Evolutionary conservation across 2,329 filamentous ascomycete genomes (phyloP).

Genomic region (Claviceps sp.): DNA sequence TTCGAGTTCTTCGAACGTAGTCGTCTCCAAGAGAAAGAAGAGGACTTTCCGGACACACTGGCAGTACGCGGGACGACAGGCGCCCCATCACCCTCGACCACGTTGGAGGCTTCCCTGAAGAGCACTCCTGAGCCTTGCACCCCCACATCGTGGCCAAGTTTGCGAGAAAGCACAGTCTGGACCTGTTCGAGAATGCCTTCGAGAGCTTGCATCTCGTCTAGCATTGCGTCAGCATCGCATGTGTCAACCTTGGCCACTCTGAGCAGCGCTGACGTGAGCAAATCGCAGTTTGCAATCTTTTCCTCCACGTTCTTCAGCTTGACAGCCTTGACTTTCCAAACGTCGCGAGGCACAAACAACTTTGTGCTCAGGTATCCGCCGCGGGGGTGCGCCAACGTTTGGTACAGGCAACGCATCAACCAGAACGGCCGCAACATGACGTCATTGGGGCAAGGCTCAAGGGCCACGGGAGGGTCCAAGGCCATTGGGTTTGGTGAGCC

Average conservation of each 20-base stretch:
- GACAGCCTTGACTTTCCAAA: conserved; percentile 87
- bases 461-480: conserved; percentile 55
- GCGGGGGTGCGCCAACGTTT: conserved; percentile 80
- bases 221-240: conserved; percentile 76
- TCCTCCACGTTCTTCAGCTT: conserved; percentile 88
- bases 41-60: conserved; percentile 54
- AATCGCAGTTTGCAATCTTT: conserved; percentile 83
- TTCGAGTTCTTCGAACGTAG: conserved; percentile 80
- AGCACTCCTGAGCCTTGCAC: conserved; percentile 58
- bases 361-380: conserved; percentile 87
- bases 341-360: conserved; percentile 82
- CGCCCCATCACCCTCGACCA: conserved; percentile 30
- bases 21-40: conserved; percentile 75
- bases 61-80: conserved; percentile 36
- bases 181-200: conserved; percentile 80
- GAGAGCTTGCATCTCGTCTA: conserved; percentile 87
- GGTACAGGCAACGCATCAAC: conserved; percentile 90
- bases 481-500: conserved; percentile 52
- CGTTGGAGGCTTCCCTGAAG: conserved; percentile 55
- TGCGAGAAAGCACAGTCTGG: conserved; percentile 62
- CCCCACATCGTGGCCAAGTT: conserved; percentile 86
- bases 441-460: conserved; percentile 87
- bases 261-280: conserved; percentile 75
- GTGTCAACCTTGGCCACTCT: conserved; percentile 78
- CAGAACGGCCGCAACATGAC: conserved; percentile 89